Evolutionary conservation across 805 yeast genomes (phyloP).

Genomic region (Saccharomycopsis synnaedendra): DNA sequence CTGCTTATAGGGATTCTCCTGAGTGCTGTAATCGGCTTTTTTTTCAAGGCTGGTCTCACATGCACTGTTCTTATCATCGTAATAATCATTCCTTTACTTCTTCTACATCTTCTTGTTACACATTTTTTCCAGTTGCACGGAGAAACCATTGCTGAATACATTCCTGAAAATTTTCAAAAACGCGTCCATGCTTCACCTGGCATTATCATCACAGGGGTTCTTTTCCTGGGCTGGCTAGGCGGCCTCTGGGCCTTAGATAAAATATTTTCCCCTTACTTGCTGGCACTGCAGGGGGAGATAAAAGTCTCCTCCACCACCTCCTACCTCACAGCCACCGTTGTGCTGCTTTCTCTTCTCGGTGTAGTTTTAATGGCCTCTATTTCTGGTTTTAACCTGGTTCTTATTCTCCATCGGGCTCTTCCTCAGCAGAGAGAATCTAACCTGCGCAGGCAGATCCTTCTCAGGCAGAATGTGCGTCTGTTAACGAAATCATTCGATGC

Average conservation of each 20-base stretch:
- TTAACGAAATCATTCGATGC: constrained; percentile 2
- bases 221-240: constrained; percentile 4
- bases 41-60: constrained; percentile 5
- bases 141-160: not conserved
- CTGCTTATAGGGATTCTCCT: constrained; percentile 4
- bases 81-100: constrained; percentile 5
- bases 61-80: constrained; percentile 1
- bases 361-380: constrained; percentile 12
- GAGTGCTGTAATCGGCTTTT: not conserved
- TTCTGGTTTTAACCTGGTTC: constrained; percentile 12
- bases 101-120: constrained; percentile 2
- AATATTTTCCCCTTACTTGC: too few species aligned
- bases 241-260: too few species aligned
- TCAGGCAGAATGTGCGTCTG: constrained; percentile 1
- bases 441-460: not conserved
- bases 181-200: not conserved
- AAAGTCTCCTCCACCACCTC: not conserved
- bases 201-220: not conserved
- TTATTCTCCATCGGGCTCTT: not conserved
- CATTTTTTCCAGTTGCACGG: constrained; percentile 4
- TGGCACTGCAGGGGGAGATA: not conserved
- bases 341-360: constrained; percentile 8
- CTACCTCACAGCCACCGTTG: constrained; percentile 3
- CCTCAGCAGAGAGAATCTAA: not conserved
- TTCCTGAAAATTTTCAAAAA: not conserved